Evolutionary conservation across 2,329 filamentous ascomycete species (phyloP), one percentile per base, ranked within the genome.

Genomic region (Hymenotorrendiella dingleyae): DNA sequence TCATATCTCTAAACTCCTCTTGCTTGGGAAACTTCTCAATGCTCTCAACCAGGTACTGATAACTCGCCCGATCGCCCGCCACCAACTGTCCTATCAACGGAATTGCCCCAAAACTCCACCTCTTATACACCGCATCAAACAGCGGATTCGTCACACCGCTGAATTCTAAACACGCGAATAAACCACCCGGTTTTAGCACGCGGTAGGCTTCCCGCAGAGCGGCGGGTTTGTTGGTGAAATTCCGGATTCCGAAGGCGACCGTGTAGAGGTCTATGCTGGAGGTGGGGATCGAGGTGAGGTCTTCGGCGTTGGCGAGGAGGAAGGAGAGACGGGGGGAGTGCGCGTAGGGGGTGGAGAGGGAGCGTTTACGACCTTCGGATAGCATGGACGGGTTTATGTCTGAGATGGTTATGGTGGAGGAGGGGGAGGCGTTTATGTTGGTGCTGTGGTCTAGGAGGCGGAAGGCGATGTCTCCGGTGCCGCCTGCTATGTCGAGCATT

Each of bases 371-470:
- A 43, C 93, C 93, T 58, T 96, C 93, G 9, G 79, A 79, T 1
- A 98, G 77, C 93, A 98, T 98, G 53, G 87, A 81, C 0, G 87
- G 79, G 69, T 98, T 98, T 70, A 98, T 98, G 69, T 98, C 93
- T 36, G 86, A 84, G 58, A 97, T 88, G 28, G 86, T 95, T 53
- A 98, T 88, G 62, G 78, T 82, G 5, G 90, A 86, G 55, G 84
- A 74, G 14, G 79, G 75, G 67, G 95, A 91, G 61, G 78, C 70
- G 71, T 94, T 88, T 61, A 94, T 72, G 49, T 76, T 77, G 37
- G 86, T 86, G 19, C 88, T 82, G 62, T 95, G 88, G 67, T 91
- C 83, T 42, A 98, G 82, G 72, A 96, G 84, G 54, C 93, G 89
- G 70, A 97, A 96, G 45, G 93, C 93, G 60, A 98, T 96, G 68